A percentile compares a stretch with the other conserved stretches of the same genome.
phyloP scores from a whole-genome alignment of 805 yeast genomes.

The Barnettozyma wickerhamii region DNA sequence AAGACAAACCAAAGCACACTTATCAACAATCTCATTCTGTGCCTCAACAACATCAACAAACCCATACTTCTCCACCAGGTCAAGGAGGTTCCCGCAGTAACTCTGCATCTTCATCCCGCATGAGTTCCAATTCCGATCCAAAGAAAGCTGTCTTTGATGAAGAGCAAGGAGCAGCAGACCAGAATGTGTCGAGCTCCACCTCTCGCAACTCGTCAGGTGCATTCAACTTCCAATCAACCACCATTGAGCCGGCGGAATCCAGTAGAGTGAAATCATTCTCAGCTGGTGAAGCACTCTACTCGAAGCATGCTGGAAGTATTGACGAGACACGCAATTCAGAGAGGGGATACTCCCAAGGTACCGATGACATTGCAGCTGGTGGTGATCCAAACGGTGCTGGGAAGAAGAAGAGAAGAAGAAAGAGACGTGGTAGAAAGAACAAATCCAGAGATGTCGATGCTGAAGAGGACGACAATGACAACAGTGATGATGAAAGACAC shows the following conservation, averaged over 20 bases:
- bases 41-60: too few relatives aligned
- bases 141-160: conserved; percentile 1
- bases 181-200: not conserved
- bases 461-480: not conserved
- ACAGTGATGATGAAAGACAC: not conserved
- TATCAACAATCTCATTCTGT: not conserved
- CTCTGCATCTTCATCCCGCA: conserved; percentile 1
- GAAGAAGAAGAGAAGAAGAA: conserved; percentile 1
- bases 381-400: not conserved
- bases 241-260: not conserved
- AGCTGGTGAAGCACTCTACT: conserved; percentile 2
- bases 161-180: not conserved
- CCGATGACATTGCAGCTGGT: not conserved
- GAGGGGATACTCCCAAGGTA: not conserved
- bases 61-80: not conserved
- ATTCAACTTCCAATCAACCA: not conserved
- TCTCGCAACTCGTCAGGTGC: not conserved
- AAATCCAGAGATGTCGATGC: not conserved
- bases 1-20: not conserved
- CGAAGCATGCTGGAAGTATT: not conserved
- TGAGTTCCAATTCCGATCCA: conserved; percentile 2
- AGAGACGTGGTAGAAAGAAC: conserved; percentile 5
- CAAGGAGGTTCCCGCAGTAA: not conserved
- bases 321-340: not conserved
- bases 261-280: not conserved